Percentiles rank a stretch among this genome's conserved stretches.
Conservation (phyloP, 306 rosid species). For the Trifolium subterraneum region DNA sequence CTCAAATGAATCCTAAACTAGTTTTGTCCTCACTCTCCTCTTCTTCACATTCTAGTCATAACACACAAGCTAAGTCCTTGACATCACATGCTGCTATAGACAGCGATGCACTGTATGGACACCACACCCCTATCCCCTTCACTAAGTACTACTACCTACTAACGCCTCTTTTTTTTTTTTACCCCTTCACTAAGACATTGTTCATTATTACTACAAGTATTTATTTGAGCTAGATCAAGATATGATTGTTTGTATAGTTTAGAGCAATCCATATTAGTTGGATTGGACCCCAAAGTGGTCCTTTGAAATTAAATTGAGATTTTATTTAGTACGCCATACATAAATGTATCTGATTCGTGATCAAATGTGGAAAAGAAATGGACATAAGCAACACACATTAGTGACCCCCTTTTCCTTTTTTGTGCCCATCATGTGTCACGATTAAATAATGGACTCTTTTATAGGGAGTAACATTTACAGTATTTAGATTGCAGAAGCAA, state of each 20-base stretch:
- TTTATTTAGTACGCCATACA: background rate
- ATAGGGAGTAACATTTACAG: conserved; percentile 14
- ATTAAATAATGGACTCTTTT: conserved; percentile 47
- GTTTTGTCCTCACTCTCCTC: conserved; percentile 64
- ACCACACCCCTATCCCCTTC: background rate
- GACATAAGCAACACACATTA: conserved; percentile 32
- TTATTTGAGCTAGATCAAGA: background rate
- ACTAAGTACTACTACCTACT: no score
- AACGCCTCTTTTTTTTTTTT: no score
- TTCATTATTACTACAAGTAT: background rate
- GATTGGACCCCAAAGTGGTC: background rate
- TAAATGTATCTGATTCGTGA: background rate
- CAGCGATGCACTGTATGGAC: background rate
- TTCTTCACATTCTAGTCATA: background rate
- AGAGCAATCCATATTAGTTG: background rate
- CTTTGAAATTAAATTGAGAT: background rate
- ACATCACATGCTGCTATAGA: background rate
- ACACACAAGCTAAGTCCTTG: background rate
- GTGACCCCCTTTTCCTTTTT: conserved; percentile 39
- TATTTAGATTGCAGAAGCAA: conserved; percentile 30
- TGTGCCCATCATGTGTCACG: conserved; percentile 51
- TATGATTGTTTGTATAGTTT: background rate
- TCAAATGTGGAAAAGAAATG: conserved; percentile 38
- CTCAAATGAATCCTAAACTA: conserved; percentile 51
- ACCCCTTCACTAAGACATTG: no score